Evolutionary conservation across 2,329 filamentous ascomycete species (phyloP).

Genomic region (Knufia fluminis): DNA sequence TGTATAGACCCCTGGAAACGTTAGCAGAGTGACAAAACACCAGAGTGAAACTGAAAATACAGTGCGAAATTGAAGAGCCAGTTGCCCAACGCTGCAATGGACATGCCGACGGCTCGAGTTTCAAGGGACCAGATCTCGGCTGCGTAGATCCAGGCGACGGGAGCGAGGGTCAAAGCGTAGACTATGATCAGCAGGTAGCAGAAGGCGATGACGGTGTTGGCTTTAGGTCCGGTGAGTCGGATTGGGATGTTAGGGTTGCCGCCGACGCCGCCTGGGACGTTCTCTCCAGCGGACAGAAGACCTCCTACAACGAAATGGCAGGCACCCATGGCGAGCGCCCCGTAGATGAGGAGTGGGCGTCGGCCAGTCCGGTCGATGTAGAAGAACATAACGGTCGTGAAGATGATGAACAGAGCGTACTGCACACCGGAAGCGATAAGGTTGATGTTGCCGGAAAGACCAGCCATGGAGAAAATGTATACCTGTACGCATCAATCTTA

Average conservation of each 20-base stretch:
- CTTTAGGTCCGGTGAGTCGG: conserved; percentile 42
- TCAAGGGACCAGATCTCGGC: conserved; percentile 56
- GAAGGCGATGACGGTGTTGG: conserved; percentile 56
- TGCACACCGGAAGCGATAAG: conserved; percentile 26
- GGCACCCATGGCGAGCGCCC: conserved; percentile 36
- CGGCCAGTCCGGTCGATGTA: conserved; percentile 42
- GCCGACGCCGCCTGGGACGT: conserved; percentile 36
- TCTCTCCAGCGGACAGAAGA: conserved; percentile 33
- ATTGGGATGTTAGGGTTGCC: conserved; percentile 47
- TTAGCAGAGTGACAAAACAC: too few relatives aligned
- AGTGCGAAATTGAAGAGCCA: conserved; percentile 54
- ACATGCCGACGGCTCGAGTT: conserved; percentile 51
- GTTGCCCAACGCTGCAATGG: conserved; percentile 46
- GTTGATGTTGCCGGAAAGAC: conserved; percentile 28
- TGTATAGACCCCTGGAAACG: conserved; percentile 51
- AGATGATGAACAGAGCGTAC: conserved; percentile 28
- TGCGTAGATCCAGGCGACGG: conserved; percentile 57
- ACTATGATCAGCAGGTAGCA: conserved; percentile 56
- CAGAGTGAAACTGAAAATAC: too few relatives aligned
- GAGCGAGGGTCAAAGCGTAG: conserved; percentile 50
- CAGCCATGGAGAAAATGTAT: conserved; percentile 33
- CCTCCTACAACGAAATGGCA: conserved; percentile 42
- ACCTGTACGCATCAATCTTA: too few relatives aligned
- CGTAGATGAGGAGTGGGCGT: conserved; percentile 37
- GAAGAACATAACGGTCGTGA: conserved; percentile 31